Conservation (phyloP, 139 green algal species). For the Spirogloea muscicola region DNA sequence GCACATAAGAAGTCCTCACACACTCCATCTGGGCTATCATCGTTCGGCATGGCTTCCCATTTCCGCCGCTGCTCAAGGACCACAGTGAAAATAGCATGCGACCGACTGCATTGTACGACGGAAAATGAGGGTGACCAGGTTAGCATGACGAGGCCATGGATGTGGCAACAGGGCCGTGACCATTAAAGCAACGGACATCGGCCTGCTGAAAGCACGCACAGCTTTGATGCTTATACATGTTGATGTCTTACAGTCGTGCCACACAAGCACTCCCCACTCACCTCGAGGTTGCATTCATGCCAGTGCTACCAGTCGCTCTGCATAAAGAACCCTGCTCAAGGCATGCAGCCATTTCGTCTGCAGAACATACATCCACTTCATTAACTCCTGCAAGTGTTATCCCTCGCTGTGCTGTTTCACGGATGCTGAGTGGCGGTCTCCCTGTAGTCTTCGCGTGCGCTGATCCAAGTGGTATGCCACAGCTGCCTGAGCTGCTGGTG, state of each 20-base stretch:
- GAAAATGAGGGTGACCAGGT: too few relatives aligned
- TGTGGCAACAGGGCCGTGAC: too few relatives aligned
- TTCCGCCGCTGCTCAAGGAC: background rate
- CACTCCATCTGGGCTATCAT: background rate
- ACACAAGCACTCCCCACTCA: constrained; percentile 9
- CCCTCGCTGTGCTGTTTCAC: too few relatives aligned
- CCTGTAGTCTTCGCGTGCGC: too few relatives aligned
- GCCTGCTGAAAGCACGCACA: too few relatives aligned
- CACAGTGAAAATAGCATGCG: constrained; percentile 98
- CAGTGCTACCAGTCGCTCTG: constrained; percentile 73
- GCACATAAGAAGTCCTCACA: constrained; percentile 50
- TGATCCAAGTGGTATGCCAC: too few relatives aligned
- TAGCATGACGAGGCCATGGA: too few relatives aligned
- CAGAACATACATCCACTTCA: constrained; percentile 63
- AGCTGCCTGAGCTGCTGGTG: too few relatives aligned
- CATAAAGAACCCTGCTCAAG: constrained; percentile 72
- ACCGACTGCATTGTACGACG: constrained; percentile 63
- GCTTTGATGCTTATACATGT: too few relatives aligned
- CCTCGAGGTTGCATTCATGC: constrained; percentile 79
- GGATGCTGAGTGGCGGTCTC: constrained; percentile 3
- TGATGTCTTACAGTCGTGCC: background rate
- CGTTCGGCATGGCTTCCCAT: background rate
- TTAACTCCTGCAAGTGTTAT: constrained; percentile 53
- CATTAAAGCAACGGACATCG: too few relatives aligned
- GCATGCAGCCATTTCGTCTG: constrained; percentile 71